Conservation (phyloP, 768 basidiomycete genomes). For the Rhodocollybia butyracea region DNA sequence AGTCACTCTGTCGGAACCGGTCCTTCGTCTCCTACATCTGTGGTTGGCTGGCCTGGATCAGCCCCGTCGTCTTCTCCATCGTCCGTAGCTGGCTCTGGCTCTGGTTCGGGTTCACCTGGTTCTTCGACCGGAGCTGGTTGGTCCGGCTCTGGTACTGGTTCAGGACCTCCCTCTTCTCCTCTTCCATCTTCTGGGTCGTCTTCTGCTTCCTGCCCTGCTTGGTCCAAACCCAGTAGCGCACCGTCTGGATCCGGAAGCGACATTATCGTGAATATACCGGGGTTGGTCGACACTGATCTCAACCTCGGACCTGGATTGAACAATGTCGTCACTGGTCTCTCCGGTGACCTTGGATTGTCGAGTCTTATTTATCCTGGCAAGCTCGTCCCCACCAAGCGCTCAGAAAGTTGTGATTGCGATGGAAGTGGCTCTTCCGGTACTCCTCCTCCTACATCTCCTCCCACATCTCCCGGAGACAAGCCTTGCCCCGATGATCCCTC, state of each 20-base stretch:
- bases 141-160: background rate
- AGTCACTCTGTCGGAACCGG: background rate
- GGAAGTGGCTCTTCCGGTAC: background rate
- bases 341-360: background rate
- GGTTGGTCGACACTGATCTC: background rate
- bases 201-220: background rate
- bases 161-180: background rate
- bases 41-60: background rate
- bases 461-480: background rate
- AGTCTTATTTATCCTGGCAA: background rate
- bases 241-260: background rate
- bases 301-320: background rate
- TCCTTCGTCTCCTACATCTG: background rate
- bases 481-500: background rate
- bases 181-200: background rate
- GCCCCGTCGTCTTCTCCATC: background rate
- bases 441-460: background rate
- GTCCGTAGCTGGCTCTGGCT: background rate
- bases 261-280: background rate
- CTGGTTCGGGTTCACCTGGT: background rate
- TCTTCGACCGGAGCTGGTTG: background rate
- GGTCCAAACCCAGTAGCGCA: background rate
- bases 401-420: background rate
- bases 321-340: background rate
- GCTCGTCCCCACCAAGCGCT: background rate